Evolutionary conservation across 2,329 filamentous ascomycete species (phyloP).

Genomic region (Alternaria sp.): DNA sequence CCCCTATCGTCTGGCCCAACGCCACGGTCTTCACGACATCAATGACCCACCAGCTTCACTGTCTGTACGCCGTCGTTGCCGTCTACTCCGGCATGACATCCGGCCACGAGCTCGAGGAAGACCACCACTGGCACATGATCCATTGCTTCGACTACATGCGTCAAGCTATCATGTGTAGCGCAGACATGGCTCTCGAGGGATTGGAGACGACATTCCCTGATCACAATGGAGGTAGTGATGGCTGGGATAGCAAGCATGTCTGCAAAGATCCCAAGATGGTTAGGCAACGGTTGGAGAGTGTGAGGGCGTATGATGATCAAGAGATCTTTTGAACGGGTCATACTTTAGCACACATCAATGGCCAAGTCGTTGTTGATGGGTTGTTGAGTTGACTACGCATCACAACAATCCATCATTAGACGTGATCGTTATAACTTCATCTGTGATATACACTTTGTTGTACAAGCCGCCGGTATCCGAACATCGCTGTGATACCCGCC

Average conservation of each 20-base stretch:
- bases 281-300: constrained; percentile 29
- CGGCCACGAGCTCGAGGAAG: constrained; percentile 34
- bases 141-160: constrained; percentile 48
- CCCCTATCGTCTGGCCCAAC: constrained; percentile 42
- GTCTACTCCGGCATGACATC: constrained; percentile 38
- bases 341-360: too few relatives aligned
- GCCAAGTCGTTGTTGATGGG: accelerated
- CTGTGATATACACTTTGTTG: background rate
- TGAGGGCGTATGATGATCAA: constrained; percentile 44
- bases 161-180: constrained; percentile 42
- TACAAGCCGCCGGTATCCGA: background rate
- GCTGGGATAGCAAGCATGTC: constrained; percentile 45
- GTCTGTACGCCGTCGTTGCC: constrained; percentile 42
- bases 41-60: constrained; percentile 46
- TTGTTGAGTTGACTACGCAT: accelerated
- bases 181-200: constrained; percentile 41
- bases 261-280: constrained; percentile 26
- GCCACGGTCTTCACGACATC: constrained; percentile 43
- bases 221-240: constrained; percentile 45
- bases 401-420: background rate
- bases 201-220: constrained; percentile 45
- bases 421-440: background rate
- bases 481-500: background rate
- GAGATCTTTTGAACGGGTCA: constrained; percentile 31
- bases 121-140: constrained; percentile 48